Evolutionary conservation across 2,329 filamentous ascomycete genomes (phyloP).

Genomic region (Phaeosphaeria sp.): DNA sequence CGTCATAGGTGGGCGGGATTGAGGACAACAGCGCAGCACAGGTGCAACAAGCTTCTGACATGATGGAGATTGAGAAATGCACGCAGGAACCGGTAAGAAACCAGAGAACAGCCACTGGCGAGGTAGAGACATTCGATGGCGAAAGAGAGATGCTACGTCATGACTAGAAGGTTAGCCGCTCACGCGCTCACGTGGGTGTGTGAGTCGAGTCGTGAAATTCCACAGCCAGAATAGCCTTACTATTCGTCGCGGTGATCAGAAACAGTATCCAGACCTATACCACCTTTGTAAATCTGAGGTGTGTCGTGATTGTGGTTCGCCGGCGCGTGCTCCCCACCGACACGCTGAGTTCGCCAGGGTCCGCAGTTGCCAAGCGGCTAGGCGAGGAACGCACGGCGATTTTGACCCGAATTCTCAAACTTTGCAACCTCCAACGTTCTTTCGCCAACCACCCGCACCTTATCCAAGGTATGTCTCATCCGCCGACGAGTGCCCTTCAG

Average conservation of each 20-base stretch:
- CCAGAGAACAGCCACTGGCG: conserved; percentile 6
- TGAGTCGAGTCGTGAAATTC: background rate
- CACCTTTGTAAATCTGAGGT: background rate
- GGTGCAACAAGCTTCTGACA: conserved; percentile 68
- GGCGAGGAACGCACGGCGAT: conserved; percentile 25
- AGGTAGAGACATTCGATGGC: conserved; percentile 17
- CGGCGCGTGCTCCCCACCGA: conserved; percentile 4
- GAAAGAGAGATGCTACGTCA: conserved; percentile 36
- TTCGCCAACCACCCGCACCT: conserved; percentile 31
- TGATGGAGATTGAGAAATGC: conserved; percentile 7
- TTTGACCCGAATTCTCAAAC: conserved; percentile 29
- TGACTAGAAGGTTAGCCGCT: conserved; percentile 37
- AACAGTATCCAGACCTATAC: too few species aligned
- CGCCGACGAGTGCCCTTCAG: conserved; percentile 57
- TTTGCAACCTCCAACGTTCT: conserved; percentile 27
- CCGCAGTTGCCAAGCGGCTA: conserved; percentile 17
- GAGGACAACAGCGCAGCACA: conserved; percentile 69
- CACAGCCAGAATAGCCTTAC: background rate
- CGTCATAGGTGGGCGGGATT: conserved; percentile 59
- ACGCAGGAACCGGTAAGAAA: conserved; percentile 1
- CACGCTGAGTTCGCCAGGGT: conserved; percentile 6
- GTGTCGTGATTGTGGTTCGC: conserved; percentile 2
- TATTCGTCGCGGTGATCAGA: too few species aligned
- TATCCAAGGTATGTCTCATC: conserved; percentile 46
- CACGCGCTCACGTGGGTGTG: conserved; percentile 28